Evolutionary conservation across 2,329 filamentous ascomycete species (phyloP), one percentile per base, ranked within the genome.

Genomic region (Aschersonia sp.): DNA sequence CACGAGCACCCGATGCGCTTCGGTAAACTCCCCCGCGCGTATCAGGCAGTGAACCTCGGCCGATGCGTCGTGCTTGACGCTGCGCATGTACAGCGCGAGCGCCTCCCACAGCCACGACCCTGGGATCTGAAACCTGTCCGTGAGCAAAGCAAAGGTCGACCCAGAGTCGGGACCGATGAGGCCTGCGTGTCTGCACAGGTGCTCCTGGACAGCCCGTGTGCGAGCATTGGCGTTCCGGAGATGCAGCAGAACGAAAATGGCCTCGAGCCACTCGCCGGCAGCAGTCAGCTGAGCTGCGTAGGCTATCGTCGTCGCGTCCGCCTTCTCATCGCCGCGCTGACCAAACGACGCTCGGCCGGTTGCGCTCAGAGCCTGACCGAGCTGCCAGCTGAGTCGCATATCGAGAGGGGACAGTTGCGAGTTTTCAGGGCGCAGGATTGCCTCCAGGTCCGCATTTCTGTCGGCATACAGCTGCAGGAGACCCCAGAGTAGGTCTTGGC

Each of bases 401-500:
- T 89, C 81, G 45, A 94, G 68, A 4, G 83, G 80, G 35, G 84
- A 83, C 10, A 86, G 73, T 50, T 85, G 84, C 1, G 84, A 79
- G 53, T 87, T 87, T 56, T 87, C 80, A 0, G 88, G 85, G 11
- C 82, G 76, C 32, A 95, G 67, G 12, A 88, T 73, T 37, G 82
- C 77, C 55, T 87, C 85, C 3, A 94, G 61, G 45, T 74, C 70
- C 42, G 66, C 70, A 10, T 67, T 59, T 8, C 67, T 65, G n/a
- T 77, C 69, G 1, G 87, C 77, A 56, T 88, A 94, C 5, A 94
- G 71, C 60, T 86, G 87, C 45, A 98, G 67, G 0, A 98, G 73
- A 10, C 87, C 84, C 83, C 90, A 95, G 1, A 97, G 71, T 6
- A 94, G 72, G 59, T 94, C 88, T 58, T 92, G 80, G 41, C 81